A percentile compares a stretch with the other conserved stretches of the same genome.
phyloP scores from a whole-genome alignment of 2,329 filamentous ascomycete species.

The Cercospora berteroae region DNA sequence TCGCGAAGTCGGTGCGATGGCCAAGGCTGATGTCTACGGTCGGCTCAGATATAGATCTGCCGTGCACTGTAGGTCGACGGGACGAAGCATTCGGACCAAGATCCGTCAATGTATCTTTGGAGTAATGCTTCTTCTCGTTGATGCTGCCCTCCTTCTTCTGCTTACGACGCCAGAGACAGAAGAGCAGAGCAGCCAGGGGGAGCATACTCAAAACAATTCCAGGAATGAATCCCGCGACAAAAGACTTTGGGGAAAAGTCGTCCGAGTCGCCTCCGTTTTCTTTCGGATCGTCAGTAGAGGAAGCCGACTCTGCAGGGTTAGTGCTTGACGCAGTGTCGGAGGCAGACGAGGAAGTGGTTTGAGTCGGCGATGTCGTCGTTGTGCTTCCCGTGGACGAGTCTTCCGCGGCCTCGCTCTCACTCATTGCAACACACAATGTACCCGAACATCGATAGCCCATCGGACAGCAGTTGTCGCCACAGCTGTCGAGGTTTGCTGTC shows the following conservation, averaged over 20 bases:
- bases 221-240: conserved; percentile 38
- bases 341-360: not conserved
- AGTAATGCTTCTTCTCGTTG: conserved; percentile 28
- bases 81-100: conserved; percentile 26
- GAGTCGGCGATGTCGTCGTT: conserved; percentile 6
- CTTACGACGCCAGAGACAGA: conserved; percentile 27
- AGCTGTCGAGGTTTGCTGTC: conserved; percentile 55
- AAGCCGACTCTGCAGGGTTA: conserved; percentile 28
- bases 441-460: conserved; percentile 66
- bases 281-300: conserved; percentile 8
- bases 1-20: conserved; percentile 37
- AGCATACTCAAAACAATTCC: conserved; percentile 36
- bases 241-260: conserved; percentile 35
- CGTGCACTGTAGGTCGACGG: conserved; percentile 30
- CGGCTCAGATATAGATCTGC: conserved; percentile 38
- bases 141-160: conserved; percentile 18
- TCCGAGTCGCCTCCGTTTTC: conserved; percentile 12
- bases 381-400: conserved; percentile 11
- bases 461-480: conserved; percentile 65
- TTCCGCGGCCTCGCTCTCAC: conserved; percentile 14
- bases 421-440: conserved; percentile 55
- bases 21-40: conserved; percentile 28
- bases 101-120: conserved; percentile 32
- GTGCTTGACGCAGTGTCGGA: conserved; percentile 44
- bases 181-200: conserved; percentile 29